Evolutionary conservation across 2,329 filamentous ascomycete genomes (phyloP).

Genomic region (Alternaria metachromatica): DNA sequence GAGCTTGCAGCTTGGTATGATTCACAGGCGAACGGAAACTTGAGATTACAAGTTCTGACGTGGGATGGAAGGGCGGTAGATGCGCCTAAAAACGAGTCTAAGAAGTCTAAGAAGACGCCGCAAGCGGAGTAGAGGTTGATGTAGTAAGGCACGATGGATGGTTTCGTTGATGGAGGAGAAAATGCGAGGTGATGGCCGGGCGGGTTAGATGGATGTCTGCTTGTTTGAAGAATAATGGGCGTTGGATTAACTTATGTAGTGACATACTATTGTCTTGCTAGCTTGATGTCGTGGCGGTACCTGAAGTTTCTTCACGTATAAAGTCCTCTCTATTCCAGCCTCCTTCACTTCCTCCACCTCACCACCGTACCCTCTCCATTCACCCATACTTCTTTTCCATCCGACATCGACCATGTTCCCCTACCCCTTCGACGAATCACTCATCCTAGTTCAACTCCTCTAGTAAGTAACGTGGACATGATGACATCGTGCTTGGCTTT

Average conservation of each 20-base stretch:
- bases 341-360: too few species aligned
- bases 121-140: not conserved
- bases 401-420: too few species aligned
- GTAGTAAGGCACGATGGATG: not conserved
- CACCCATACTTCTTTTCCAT: too few species aligned
- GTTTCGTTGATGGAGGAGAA: not conserved
- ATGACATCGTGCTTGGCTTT: too few species aligned
- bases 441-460: too few species aligned
- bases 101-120: not conserved
- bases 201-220: not conserved
- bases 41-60: not conserved
- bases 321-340: not conserved
- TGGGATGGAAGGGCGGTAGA: not conserved
- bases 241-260: not conserved
- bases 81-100: not conserved
- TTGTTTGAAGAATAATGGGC: not conserved
- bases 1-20: not conserved
- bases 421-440: too few species aligned
- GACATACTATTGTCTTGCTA: not conserved
- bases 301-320: accelerated
- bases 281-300: not conserved
- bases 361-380: too few species aligned
- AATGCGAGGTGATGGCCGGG: not conserved
- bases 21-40: not conserved
- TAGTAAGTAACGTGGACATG: too few species aligned